phyloP scores from a whole-genome alignment of 345 rosid species.

The Eucalyptus lansdowneana region DNA sequence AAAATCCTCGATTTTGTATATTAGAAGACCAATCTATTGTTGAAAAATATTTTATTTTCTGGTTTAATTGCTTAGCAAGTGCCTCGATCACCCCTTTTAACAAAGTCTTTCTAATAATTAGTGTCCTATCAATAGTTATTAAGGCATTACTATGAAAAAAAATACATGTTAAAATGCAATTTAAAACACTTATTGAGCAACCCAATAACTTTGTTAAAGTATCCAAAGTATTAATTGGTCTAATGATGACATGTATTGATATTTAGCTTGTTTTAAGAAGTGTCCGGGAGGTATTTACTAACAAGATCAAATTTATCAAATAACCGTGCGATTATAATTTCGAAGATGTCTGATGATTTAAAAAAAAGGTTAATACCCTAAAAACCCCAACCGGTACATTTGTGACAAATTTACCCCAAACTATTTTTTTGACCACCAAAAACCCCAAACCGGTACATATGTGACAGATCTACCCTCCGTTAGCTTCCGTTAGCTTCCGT shows the following conservation, averaged over 20 bases:
- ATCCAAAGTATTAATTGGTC: neutral
- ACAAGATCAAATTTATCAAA: neutral
- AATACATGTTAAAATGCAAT: neutral
- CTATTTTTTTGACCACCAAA: too few relatives aligned
- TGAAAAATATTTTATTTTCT: neutral
- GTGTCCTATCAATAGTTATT: neutral
- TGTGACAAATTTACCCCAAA: too few relatives aligned
- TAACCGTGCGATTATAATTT: neutral
- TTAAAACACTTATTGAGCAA: neutral
- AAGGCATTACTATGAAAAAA: neutral
- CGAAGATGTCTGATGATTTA: neutral
- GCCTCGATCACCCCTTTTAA: neutral
- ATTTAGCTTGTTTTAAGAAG: neutral
- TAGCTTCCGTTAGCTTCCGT: too few relatives aligned
- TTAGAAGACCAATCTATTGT: neutral
- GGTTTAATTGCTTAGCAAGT: neutral
- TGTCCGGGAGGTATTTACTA: neutral
- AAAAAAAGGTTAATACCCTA: too few relatives aligned
- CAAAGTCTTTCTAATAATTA: neutral
- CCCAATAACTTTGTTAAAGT: neutral
- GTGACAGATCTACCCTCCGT: too few relatives aligned
- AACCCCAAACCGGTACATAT: too few relatives aligned
- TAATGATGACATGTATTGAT: neutral
- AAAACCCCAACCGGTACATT: too few relatives aligned
- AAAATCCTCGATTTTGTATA: neutral